Evolutionary conservation across 306 rosid genomes (phyloP).

Genomic region (Trifolium subterraneum): DNA sequence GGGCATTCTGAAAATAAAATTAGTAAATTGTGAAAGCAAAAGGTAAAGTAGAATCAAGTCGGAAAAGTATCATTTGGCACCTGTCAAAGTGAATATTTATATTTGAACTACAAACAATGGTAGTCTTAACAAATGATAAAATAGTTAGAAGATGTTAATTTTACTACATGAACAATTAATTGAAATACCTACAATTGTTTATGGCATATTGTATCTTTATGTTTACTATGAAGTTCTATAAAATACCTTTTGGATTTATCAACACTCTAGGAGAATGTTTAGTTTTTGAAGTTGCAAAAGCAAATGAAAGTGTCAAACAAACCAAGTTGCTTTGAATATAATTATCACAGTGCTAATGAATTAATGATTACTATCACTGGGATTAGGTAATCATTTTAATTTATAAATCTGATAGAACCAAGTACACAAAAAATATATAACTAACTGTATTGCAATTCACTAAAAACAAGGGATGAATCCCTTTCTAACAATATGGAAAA

Average conservation of each 20-base stretch:
- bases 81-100: slow-evolving; percentile 26
- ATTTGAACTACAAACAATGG: background rate
- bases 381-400: slow-evolving; percentile 22
- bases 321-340: background rate
- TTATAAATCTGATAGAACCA: background rate
- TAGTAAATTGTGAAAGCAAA: slow-evolving; percentile 13
- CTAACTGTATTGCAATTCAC: background rate
- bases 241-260: background rate
- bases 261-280: background rate
- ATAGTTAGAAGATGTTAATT: slow-evolving; percentile 1
- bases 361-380: slow-evolving; percentile 27
- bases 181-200: slow-evolving; percentile 15
- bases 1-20: slow-evolving; percentile 36
- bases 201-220: slow-evolving; percentile 1
- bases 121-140: slow-evolving; percentile 9
- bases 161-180: slow-evolving; percentile 10
- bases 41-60: slow-evolving; percentile 26
- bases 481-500: slow-evolving; percentile 3
- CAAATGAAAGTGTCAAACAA: slow-evolving; percentile 14
- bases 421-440: background rate
- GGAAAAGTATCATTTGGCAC: slow-evolving; percentile 24
- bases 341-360: background rate
- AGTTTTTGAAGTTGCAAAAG: slow-evolving; percentile 28
- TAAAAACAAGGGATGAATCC: background rate
- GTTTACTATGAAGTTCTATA: slow-evolving; percentile 14